Evolutionary conservation across 257 asterid genomes (phyloP).

Genomic region (Nicotiana benthamiana): DNA sequence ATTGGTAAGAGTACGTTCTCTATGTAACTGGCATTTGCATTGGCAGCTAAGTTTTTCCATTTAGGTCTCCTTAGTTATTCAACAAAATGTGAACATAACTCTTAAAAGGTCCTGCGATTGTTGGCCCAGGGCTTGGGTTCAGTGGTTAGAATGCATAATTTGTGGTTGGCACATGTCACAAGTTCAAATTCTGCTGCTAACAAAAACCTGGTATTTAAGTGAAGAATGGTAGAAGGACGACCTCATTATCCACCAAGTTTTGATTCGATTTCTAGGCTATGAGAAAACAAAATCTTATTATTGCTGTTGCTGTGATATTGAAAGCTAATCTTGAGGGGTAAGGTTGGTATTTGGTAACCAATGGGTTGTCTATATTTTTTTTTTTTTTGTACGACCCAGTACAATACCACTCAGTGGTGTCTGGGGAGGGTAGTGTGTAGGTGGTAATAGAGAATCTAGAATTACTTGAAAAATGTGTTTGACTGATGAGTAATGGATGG

Average conservation of each 20-base stretch:
- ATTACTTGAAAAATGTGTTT: neutral
- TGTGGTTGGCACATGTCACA: neutral
- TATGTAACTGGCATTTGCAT: neutral
- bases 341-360: neutral
- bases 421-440: too few relatives aligned
- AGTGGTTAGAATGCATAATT: neutral
- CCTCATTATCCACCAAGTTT: neutral
- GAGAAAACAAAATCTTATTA: neutral
- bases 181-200: neutral
- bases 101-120: neutral
- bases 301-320: neutral
- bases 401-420: too few relatives aligned
- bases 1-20: neutral
- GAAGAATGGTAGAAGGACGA: neutral
- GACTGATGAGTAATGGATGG: neutral
- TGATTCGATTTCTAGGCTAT: neutral
- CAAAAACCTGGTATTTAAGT: neutral
- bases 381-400: too few relatives aligned
- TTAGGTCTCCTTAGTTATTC: neutral
- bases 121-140: neutral
- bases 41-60: neutral
- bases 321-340: neutral
- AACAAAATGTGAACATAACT: neutral
- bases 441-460: neutral
- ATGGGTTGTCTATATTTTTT: neutral